Conservation (phyloP, 1,139 yeast genomes). For the Candida sp. region DNA sequence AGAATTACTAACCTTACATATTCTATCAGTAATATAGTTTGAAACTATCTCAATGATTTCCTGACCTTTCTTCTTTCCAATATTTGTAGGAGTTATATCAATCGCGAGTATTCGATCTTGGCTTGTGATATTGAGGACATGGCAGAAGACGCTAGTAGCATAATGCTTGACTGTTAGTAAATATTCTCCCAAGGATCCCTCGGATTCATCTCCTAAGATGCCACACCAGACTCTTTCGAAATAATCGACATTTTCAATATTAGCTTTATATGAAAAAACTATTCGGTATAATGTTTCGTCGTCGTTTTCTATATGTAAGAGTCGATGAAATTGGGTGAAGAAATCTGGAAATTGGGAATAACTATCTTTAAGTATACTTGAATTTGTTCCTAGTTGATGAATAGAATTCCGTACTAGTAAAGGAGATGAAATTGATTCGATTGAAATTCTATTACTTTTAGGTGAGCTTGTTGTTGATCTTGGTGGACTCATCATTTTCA, state of each 20-base stretch:
- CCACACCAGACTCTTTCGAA: conserved; percentile 50
- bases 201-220: conserved; percentile 58
- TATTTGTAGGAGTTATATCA: conserved; percentile 41
- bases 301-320: conserved; percentile 10
- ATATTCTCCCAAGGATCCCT: conserved; percentile 38
- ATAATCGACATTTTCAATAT: conserved; percentile 13
- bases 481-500: neutral
- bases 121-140: conserved; percentile 30
- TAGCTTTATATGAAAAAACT: conserved; percentile 28
- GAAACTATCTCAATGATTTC: neutral
- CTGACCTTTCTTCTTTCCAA: conserved; percentile 31
- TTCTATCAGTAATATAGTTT: neutral
- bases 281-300: conserved; percentile 22
- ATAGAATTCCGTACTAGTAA: neutral
- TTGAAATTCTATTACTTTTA: neutral
- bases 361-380: neutral
- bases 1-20: neutral
- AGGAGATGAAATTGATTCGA: neutral
- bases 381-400: neutral
- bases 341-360: neutral
- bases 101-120: conserved; percentile 32
- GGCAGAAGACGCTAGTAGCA: conserved; percentile 21
- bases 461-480: neutral
- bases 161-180: conserved; percentile 20
- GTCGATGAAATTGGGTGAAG: conserved; percentile 2